Base-by-base conservation (phyloP, 106 monocot species). In the Triglochin maritima region DNA sequence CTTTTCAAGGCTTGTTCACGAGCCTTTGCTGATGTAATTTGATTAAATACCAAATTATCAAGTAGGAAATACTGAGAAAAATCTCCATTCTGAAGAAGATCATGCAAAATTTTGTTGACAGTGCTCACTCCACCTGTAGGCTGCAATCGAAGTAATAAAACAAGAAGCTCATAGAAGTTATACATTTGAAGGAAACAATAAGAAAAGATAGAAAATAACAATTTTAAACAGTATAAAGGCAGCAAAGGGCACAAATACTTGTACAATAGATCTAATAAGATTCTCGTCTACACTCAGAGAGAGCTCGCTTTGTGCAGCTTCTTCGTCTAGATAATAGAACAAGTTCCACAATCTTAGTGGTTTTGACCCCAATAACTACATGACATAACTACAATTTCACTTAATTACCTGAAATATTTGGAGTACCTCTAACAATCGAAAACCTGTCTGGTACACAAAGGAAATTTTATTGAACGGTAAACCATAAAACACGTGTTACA, bases 21-120 rank as follows among this genome's bases (percentile, higher is more conserved):
- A 44, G 83, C 87, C 76, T 83, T 72, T 41, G 7, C 57, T n/a
- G 63, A 66, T 64, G 70, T 65, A 70, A 57, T 45, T 65, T 60
- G 69, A 65, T 59, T 85, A 4, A 79, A 60, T 41, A 90, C 79
- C 72, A 80, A 79, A 76, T 87, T 90, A 80, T 95, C 90, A 76
- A 95, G 84, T 44, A 81, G 81, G 61, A 90, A 47, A 58, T 72
- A 77, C 57, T 74, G 60, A 47, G 79, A 76, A 10, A 81, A 79
- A 46, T 87, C 94, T 50, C 94, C 89, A 63, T 84, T 83, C 65
- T 73, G 77, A 62, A 95, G 77, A 75, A 95, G 81, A 83, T 95
- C 81, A 49, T 77, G 67, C 7, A 95, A 47, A 62, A 95, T 48
- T 59, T 72, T 75, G 57, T 80, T 76, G 15, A 90, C 83, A 47